Evolutionary conservation across 371 early-diverging fungal genomes (phyloP).

Genomic region (Lichtheimia ramosa): DNA sequence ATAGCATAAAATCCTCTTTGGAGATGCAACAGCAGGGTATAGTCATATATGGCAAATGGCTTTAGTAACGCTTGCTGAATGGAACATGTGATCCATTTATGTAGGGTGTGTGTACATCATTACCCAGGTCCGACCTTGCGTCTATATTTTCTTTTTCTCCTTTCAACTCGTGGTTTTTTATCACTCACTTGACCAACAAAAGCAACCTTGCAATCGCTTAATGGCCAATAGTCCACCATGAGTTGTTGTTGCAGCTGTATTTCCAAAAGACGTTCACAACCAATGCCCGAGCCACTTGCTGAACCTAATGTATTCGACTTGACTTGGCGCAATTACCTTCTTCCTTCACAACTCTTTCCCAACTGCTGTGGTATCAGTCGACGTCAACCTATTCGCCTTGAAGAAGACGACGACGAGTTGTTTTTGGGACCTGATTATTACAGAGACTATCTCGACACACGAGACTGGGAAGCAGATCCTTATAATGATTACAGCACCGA

Average conservation of each 20-base stretch:
- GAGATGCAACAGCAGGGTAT: no score
- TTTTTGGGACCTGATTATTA: conserved; percentile 32
- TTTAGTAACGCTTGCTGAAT: no score
- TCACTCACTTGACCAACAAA: no score
- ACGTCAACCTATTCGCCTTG: conserved; percentile 26
- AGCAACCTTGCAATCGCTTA: no score
- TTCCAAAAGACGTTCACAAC: conserved; percentile 14
- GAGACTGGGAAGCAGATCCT: conserved; percentile 32
- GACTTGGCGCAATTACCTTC: conserved; percentile 47
- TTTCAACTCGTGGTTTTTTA: no score
- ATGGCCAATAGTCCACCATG: conserved; percentile 7
- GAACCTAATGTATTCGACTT: conserved; percentile 44
- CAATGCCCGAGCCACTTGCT: conserved; percentile 9
- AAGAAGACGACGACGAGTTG: conserved; percentile 27
- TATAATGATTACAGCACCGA: no score
- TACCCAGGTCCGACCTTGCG: no score
- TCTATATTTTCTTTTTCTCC: no score
- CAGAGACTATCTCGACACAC: conserved; percentile 22
- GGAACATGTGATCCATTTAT: no score
- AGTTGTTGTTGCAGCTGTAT: conserved; percentile 12
- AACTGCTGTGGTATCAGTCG: conserved; percentile 19
- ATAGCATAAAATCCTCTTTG: no score
- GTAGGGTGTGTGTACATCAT: no score
- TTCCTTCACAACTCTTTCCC: conserved; percentile 27
- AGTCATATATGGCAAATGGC: not conserved